These are phyloP conservation scores for Fusarium sp. DNA, from an alignment of 2,329 filamentous ascomycete species.

Conservation along the genomic window DNA sequence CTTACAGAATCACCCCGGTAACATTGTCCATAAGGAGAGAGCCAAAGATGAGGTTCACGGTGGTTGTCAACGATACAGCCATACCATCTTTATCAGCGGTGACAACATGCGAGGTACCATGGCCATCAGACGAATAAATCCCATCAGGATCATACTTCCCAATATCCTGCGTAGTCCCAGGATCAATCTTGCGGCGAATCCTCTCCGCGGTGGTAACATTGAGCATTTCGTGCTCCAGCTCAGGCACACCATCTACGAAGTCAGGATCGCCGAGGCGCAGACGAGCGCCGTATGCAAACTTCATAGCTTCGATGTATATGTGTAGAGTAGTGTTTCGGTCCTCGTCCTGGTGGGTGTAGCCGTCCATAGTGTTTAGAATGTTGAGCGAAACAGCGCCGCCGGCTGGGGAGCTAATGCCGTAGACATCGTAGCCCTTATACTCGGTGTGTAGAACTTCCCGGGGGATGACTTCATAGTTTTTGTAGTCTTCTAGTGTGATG, in stretches of 20 bases:
- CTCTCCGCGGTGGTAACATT: conserved; percentile 69
- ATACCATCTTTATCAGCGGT: conserved; percentile 81
- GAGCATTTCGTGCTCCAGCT: conserved; percentile 80
- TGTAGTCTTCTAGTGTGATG: conserved; percentile 85
- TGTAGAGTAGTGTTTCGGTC: conserved; percentile 81
- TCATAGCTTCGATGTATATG: conserved; percentile 87
- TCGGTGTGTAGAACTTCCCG: conserved; percentile 75
- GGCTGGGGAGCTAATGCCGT: conserved; percentile 79
- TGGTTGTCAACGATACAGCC: conserved; percentile 86
- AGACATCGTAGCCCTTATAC: conserved; percentile 80
- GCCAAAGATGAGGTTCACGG: conserved; percentile 90
- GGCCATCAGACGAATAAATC: conserved; percentile 77
- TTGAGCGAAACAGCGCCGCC: conserved; percentile 83
- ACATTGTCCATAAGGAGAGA: conserved; percentile 83
- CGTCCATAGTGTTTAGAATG: conserved; percentile 86
- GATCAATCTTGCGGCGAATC: conserved; percentile 78
- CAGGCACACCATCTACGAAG: conserved; percentile 75
- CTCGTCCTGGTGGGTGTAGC: conserved; percentile 72
- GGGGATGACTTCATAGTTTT: conserved; percentile 77
- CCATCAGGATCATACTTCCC: conserved; percentile 80
- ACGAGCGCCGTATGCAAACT: conserved; percentile 88
- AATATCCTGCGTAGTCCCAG: conserved; percentile 79
- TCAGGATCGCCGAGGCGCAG: conserved; percentile 86
- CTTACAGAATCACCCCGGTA: conserved; percentile 82
- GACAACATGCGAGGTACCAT: conserved; percentile 82